These are phyloP conservation scores for Blastobotrys americana DNA, from an alignment of 805 yeast genomes.

Conservation along the genomic window DNA sequence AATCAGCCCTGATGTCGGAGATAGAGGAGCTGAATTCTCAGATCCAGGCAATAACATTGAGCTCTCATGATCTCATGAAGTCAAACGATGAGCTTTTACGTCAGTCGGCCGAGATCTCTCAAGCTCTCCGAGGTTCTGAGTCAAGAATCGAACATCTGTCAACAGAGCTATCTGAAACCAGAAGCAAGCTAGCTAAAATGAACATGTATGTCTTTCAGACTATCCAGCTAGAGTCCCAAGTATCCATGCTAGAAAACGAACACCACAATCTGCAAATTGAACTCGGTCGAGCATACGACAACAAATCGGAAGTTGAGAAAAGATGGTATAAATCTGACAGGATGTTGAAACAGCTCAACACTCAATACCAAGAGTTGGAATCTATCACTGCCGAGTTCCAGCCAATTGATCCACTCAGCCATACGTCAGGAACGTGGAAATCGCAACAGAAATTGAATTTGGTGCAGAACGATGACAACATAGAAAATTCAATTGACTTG, in stretches of 20 bases:
- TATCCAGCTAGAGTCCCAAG: constrained; percentile 14
- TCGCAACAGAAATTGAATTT: not conserved
- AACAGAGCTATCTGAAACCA: constrained; percentile 10
- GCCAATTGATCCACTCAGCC: constrained; percentile 1
- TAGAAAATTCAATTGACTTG: no score
- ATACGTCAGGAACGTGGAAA: no score
- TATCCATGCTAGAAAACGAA: constrained; percentile 11
- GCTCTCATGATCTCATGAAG: constrained; percentile 4
- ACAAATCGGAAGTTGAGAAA: constrained; percentile 12
- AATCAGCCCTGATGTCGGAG: not conserved
- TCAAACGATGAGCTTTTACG: constrained; percentile 13
- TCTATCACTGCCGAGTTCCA: constrained; percentile 1
- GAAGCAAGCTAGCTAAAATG: constrained; percentile 10
- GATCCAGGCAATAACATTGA: not conserved
- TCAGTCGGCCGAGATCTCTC: constrained; percentile 11
- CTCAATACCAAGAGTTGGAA: constrained; percentile 16
- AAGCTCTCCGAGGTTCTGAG: constrained; percentile 12
- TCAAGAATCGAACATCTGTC: constrained; percentile 10
- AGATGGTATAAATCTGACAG: constrained; percentile 16
- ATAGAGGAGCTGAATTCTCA: not conserved
- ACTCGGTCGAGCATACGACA: constrained; percentile 8
- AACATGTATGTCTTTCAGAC: constrained; percentile 13
- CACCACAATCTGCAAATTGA: constrained; percentile 15
- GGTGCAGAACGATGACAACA: not conserved
- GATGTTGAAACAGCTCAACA: constrained; percentile 12